Evolutionary conservation across 768 basidiomycete species (phyloP).

Genomic region (Roridomyces roridus): DNA sequence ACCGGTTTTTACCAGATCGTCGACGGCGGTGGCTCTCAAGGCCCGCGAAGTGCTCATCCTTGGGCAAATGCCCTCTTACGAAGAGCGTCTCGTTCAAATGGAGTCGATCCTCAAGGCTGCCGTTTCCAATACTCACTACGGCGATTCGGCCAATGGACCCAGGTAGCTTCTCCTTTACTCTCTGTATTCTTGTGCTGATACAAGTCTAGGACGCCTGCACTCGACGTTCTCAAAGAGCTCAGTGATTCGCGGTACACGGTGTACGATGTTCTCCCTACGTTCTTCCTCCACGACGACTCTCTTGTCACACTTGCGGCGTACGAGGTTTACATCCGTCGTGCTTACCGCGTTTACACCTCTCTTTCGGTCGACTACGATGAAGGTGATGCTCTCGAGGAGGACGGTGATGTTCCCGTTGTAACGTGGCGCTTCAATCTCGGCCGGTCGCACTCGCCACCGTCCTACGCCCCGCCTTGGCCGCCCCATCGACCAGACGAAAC

Average conservation of each 20-base stretch:
- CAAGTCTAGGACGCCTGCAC: slow-evolving; percentile 71
- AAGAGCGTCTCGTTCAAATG: slow-evolving; percentile 94
- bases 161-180: slow-evolving; percentile 47
- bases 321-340: slow-evolving; percentile 95
- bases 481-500: slow-evolving; percentile 53
- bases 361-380: slow-evolving; percentile 95
- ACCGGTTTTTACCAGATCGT: slow-evolving; percentile 65
- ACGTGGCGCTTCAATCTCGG: slow-evolving; percentile 98
- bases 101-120: slow-evolving; percentile 90
- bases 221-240: slow-evolving; percentile 89
- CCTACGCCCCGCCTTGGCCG: slow-evolving; percentile 73
- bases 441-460: slow-evolving; percentile 83
- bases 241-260: slow-evolving; percentile 97
- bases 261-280: slow-evolving; percentile 94
- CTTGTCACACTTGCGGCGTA: slow-evolving; percentile 90
- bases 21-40: slow-evolving; percentile 90
- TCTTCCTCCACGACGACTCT: slow-evolving; percentile 88
- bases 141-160: slow-evolving; percentile 72
- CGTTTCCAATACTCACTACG: slow-evolving; percentile 87
- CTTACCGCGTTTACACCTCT: slow-evolving; percentile 92
- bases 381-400: slow-evolving; percentile 85
- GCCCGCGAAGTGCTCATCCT: slow-evolving; percentile 97
- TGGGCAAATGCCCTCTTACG: slow-evolving; percentile 96
- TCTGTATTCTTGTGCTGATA: slow-evolving; percentile 19
- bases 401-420: slow-evolving; percentile 82